These are phyloP conservation scores for Umbelopsis ramanniana DNA, from an alignment of 192 early-diverging fungal species.

Conservation along the genomic window DNA sequence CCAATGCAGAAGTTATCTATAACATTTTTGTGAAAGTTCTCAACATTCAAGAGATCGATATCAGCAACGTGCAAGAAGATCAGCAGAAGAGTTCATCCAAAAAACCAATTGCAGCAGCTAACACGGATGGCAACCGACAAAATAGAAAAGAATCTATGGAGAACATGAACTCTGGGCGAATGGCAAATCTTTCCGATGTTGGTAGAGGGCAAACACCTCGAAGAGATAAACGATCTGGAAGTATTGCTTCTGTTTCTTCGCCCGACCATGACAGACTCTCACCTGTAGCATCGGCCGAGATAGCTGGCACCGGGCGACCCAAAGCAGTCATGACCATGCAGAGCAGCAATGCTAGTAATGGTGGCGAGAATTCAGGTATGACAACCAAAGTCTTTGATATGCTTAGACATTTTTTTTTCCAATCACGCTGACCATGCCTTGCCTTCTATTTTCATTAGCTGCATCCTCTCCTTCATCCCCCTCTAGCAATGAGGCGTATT, in stretches of 20 bases:
- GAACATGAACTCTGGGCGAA: background rate
- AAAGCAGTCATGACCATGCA: background rate
- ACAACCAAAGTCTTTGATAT: background rate
- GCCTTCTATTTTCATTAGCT: background rate
- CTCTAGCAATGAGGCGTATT: conserved; percentile 21
- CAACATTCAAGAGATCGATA: conserved; percentile 5
- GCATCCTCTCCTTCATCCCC: conserved; percentile 17
- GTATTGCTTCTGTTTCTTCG: conserved; percentile 4
- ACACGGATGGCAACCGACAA: background rate
- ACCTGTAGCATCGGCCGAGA: background rate
- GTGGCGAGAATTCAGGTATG: background rate
- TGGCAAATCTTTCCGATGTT: conserved; percentile 17
- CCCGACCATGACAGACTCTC: background rate
- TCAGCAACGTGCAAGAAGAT: background rate
- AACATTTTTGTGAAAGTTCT: conserved; percentile 15
- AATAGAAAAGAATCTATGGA: background rate
- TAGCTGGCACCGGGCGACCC: background rate
- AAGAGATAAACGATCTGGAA: background rate
- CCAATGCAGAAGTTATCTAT: conserved; percentile 3
- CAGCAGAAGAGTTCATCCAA: background rate
- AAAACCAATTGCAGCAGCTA: background rate
- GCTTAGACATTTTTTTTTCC: background rate
- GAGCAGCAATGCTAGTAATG: background rate
- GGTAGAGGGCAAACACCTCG: conserved; percentile 18
- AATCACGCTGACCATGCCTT: background rate